These are phyloP conservation scores for Leccinum broughii DNA, from an alignment of 768 basidiomycete genomes.

Conservation along the genomic window DNA sequence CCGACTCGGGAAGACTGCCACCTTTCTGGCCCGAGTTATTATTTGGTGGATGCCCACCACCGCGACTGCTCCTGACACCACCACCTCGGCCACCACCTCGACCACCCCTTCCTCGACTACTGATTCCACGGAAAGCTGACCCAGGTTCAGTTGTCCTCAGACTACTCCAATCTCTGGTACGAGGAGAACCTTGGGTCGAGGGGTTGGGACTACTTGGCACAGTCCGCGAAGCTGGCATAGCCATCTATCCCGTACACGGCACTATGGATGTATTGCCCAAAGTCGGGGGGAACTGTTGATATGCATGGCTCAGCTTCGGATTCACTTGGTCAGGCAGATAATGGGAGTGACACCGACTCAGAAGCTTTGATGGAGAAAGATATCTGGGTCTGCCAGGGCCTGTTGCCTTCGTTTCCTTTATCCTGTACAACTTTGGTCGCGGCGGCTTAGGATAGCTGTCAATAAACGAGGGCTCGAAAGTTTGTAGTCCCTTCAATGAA, in stretches of 20 bases:
- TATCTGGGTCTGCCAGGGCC: neutral
- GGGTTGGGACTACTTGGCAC: conserved; percentile 28
- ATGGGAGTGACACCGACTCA: conserved; percentile 15
- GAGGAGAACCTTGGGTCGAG: conserved; percentile 32
- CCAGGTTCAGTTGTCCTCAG: conserved; percentile 44
- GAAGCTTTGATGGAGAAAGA: neutral
- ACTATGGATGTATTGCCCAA: conserved; percentile 4
- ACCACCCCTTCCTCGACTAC: conserved; percentile 38
- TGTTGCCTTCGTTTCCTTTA: neutral
- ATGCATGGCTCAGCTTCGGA: conserved; percentile 13
- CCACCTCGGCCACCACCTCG: conserved; percentile 40
- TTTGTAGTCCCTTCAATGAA: neutral
- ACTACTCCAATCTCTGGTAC: conserved; percentile 44
- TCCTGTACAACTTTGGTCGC: conserved; percentile 1
- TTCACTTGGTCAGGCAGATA: conserved; percentile 1
- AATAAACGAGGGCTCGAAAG: neutral
- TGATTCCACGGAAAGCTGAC: conserved; percentile 47
- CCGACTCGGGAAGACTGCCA: conserved; percentile 21
- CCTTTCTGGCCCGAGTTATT: conserved; percentile 24
- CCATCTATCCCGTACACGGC: conserved; percentile 35
- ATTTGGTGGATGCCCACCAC: conserved; percentile 31
- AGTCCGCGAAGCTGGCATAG: conserved; percentile 39
- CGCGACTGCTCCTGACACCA: conserved; percentile 25
- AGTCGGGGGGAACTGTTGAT: conserved; percentile 9
- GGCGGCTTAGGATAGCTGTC: neutral